Base-by-base conservation (phyloP, 192 early-diverging fungal genomes). In the Coemansia pectinata region DNA sequence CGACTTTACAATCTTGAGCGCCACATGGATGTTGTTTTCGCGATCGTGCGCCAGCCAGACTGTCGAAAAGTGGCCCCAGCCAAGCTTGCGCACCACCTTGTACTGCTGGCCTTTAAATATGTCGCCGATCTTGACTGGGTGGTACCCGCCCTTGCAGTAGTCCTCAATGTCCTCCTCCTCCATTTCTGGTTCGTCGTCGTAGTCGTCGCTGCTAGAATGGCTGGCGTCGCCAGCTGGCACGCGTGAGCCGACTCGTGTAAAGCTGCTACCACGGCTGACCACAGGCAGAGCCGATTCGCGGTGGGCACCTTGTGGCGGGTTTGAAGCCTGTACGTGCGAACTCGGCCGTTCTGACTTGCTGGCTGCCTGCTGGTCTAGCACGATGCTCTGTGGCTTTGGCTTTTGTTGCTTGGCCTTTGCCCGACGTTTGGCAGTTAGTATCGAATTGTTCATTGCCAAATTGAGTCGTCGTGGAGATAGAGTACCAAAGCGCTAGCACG, bases 51-150 rank as follows among this genome's bases (percentile, higher is more conserved):
- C 93, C 52, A 99, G 88, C 97, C 97, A 99, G 9, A 99, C 97
- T 0, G 97, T 99, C 27, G 94, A 96, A 70, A 99, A 99, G 69
- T 99, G 97, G 15, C 97, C 97, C 97, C 97, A 99, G 17, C 97
- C 97, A 38, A 99, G 89, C 77, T 99, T 99, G 65, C 93, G 88
- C 44, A 97, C 72, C 23, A 97, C 86, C n/a, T 76, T 83, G 80
- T 99, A 99, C 23, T 91, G 88, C 7, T 86, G 85, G 14, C 91
- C 87, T 47, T 92, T 89, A 73, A 92, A 96, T 19, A 45, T 62
- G 65, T 99, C 97, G 7, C 92, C 94, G 31, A 95, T 84, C 59
- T 88, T 83, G 38, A 97, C 87, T 0, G 95, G 92, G 67, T 99
- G 96, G 82, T 99, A 99, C 1, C 97, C 97, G 63, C 96, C 95